Evolutionary conservation across 495 filamentous ascomycete species (phyloP), one percentile per base, ranked within the genome.

Genomic region (Haplographium delicatum): DNA sequence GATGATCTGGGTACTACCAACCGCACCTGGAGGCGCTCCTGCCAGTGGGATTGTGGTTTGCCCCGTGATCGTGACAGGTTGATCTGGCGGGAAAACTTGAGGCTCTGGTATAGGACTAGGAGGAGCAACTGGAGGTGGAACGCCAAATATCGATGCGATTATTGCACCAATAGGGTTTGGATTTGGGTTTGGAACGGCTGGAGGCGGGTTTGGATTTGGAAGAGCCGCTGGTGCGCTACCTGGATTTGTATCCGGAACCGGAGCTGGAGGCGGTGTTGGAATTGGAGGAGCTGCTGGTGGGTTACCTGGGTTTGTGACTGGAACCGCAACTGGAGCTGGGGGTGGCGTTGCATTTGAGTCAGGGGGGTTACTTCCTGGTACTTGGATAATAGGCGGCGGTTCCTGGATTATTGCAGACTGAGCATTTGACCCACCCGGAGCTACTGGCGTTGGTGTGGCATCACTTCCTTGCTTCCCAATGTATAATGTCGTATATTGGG

Each of bases 41-140:
- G 39, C 6, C 39, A 43, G 30, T 40, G 25, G 24, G 28, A 41
- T 40, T 2, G 24, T 39, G 16, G 18, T 40, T 30, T 4, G 24
- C 22, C 5, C 45, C 24, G 6, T 16, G 7, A 45, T 45, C 11
- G 49, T 52, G 16, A 31, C 31, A 31, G 49, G 39, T 7, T 37
- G 26, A 26, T 8, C 30, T 15, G 40, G 27, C 8, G 41, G 30
- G 9, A 16, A 15, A 24, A 19, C 25, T 27, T 13, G 4, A 27
- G 40, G 42, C n/a, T 28, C 5, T 30, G 40, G 27, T 3, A n/a
- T 38, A 22, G 16, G 18, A 26, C 20, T 38, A 34, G 15, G 13
- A 15, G 16, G 11, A 20, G 13, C 7, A 13, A 31, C 28, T 41
- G 38, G 38, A 7, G 23, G 15, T n/a, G 44, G 18, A 35, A 23